Base-by-base conservation (phyloP, 1,139 yeast genomes). In the Taiozyma sp. region DNA sequence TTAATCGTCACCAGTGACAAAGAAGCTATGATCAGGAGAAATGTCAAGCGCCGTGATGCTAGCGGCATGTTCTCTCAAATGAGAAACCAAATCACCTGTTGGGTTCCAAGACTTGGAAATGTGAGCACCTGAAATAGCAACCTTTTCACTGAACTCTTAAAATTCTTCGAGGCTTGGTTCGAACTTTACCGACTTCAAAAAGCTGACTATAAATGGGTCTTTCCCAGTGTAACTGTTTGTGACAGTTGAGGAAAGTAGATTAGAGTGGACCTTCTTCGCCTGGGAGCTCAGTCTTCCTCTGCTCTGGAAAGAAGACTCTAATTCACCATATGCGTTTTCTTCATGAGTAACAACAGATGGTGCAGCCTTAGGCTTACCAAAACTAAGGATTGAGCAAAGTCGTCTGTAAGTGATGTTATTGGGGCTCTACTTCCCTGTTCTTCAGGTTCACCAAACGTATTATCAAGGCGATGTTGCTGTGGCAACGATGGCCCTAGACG, bases 1-100 rank as follows among this genome's bases (percentile, higher is more conserved):
- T 47, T 78, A 76, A 45, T 83, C 85, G 5, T 95, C 87, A 4
- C 92, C 96, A 1, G 95, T 84, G 2, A 90, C 72, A 58, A 93
- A 84, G 59, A 80, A 87, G 42, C 79, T 79, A 23, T 81, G 78
- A 44, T 85, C 82, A 0, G 90, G 86, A 12, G 83, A 72, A 0
- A 80, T 78, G 4, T 76, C 78, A 10, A 91, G 67, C 44, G 84
- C 71, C 28, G 76, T 83, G 13, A 91, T 71, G 1, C 80, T 65
- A 1, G 73, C 59, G 14, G 71, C 69, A 57, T 83, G 87, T 48
- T 84, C 89, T 30, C 73, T 69, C 43, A 83, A 65, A 52, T 80
- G 83, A 0, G 92, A 79, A 4, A 87, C 80, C 36, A 87, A 66
- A 1, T 71, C 69, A 0, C 90, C 89, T 27, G 66, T 70, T 4